Evolutionary conservation across 192 early-diverging fungal genomes (phyloP).

Genomic region (Umbelopsis ramanniana): DNA sequence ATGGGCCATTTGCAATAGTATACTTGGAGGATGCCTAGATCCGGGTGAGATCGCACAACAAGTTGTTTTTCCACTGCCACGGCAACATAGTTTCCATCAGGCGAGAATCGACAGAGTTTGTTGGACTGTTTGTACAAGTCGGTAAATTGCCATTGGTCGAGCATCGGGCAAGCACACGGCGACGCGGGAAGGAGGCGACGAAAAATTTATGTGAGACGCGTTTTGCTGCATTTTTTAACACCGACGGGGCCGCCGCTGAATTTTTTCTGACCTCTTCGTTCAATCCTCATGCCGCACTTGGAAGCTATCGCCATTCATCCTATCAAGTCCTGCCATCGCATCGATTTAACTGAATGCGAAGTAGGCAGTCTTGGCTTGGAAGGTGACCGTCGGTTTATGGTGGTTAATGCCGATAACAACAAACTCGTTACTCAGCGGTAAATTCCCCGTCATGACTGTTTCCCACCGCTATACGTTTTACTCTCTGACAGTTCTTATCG

Average conservation of each 20-base stretch:
- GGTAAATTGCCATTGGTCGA: not conserved
- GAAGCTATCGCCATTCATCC: slow-evolving; percentile 55
- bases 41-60: slow-evolving; percentile 65
- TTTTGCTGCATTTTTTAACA: not conserved
- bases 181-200: not conserved
- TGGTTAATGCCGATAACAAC: slow-evolving; percentile 43
- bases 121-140: slow-evolving; percentile 62
- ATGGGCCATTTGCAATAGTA: slow-evolving; percentile 57
- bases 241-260: not conserved
- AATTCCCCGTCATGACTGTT: not conserved
- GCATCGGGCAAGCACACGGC: not conserved
- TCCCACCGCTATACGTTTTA: not conserved
- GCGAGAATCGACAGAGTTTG: slow-evolving; percentile 63
- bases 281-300: not conserved
- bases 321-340: slow-evolving; percentile 58
- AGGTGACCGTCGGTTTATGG: slow-evolving; percentile 50
- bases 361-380: slow-evolving; percentile 29
- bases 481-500: not conserved
- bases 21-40: slow-evolving; percentile 64
- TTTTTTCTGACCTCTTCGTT: not conserved
- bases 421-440: slow-evolving; percentile 41
- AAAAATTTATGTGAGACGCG: too few relatives aligned
- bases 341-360: slow-evolving; percentile 41
- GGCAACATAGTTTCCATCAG: slow-evolving; percentile 69
- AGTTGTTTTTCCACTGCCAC: slow-evolving; percentile 66